Evolutionary conservation across 768 basidiomycete species (phyloP).

Genomic region (Lentinula sp.): DNA sequence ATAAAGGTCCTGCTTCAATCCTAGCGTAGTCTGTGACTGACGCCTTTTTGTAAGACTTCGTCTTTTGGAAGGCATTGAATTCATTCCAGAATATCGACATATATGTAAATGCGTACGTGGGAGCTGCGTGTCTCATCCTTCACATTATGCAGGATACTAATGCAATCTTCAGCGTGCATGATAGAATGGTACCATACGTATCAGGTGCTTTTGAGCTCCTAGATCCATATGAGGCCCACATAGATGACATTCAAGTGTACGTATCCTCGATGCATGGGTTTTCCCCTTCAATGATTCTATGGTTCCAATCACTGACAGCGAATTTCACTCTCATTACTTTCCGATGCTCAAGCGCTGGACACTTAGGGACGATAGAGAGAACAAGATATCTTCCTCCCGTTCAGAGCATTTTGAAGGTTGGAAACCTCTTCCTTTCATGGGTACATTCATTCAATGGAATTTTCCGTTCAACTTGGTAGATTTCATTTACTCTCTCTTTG

Average conservation of each 20-base stretch:
- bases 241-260: conserved; percentile 11
- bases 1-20: conserved; percentile 13
- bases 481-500: background rate
- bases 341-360: background rate
- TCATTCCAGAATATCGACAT: conserved; percentile 24
- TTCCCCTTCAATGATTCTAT: background rate
- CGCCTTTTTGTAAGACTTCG: background rate
- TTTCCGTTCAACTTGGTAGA: conserved; percentile 20
- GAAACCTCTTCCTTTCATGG: conserved; percentile 2
- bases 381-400: conserved; percentile 12
- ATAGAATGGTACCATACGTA: conserved; percentile 27
- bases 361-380: background rate
- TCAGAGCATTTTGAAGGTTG: conserved; percentile 3
- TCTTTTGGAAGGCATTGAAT: conserved; percentile 24
- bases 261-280: background rate
- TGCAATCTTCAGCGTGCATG: conserved; percentile 9
- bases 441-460: conserved; percentile 15
- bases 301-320: background rate
- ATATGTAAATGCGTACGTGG: conserved; percentile 24
- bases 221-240: conserved; percentile 20
- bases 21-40: background rate
- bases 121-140: background rate
- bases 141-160: background rate
- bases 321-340: background rate
- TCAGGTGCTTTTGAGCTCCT: conserved; percentile 23